Percentiles rank a stretch among this genome's conserved stretches.
phyloP scores from a whole-genome alignment of 2,329 filamentous ascomycete genomes.

The Arthrobotrys sinensis region DNA sequence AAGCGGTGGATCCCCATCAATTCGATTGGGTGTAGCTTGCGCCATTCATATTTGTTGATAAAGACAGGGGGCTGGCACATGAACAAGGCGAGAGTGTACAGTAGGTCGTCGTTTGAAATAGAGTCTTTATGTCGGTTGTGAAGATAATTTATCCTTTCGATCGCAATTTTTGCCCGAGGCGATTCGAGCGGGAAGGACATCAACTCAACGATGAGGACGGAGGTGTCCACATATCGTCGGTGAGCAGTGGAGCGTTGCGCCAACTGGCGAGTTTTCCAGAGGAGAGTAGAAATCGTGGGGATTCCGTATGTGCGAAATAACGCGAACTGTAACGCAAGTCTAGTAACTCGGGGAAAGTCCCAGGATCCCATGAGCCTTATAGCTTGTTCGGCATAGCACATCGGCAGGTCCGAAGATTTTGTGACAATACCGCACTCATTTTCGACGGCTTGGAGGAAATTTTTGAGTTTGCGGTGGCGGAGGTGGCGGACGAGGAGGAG shows the following conservation, averaged over 20 bases:
- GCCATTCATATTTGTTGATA: constrained; percentile 79
- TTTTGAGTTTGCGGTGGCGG: constrained; percentile 57
- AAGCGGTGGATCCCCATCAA: constrained; percentile 77
- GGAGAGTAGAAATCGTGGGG: constrained; percentile 71
- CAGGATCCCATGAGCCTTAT: constrained; percentile 69
- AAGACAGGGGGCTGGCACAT: constrained; percentile 77
- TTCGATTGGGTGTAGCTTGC: constrained; percentile 77
- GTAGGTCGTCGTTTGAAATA: constrained; percentile 76
- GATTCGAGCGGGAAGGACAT: constrained; percentile 69
- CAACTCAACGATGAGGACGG: constrained; percentile 71
- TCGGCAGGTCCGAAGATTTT: constrained; percentile 47
- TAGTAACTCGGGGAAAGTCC: constrained; percentile 73
- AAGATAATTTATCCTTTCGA: constrained; percentile 77
- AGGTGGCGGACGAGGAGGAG: constrained; percentile 54
- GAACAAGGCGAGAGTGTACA: constrained; percentile 78
- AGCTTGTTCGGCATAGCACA: constrained; percentile 72
- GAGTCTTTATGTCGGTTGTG: constrained; percentile 74
- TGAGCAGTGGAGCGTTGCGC: constrained; percentile 69
- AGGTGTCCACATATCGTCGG: constrained; percentile 73
- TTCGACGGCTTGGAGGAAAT: constrained; percentile 39
- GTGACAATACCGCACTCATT: constrained; percentile 58
- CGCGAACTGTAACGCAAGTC: constrained; percentile 73
- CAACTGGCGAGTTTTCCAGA: constrained; percentile 72
- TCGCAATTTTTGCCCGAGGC: constrained; percentile 70
- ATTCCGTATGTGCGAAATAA: constrained; percentile 76